Conservation (phyloP, 2,329 filamentous ascomycete genomes). For the Colletotrichum liaoningense region DNA sequence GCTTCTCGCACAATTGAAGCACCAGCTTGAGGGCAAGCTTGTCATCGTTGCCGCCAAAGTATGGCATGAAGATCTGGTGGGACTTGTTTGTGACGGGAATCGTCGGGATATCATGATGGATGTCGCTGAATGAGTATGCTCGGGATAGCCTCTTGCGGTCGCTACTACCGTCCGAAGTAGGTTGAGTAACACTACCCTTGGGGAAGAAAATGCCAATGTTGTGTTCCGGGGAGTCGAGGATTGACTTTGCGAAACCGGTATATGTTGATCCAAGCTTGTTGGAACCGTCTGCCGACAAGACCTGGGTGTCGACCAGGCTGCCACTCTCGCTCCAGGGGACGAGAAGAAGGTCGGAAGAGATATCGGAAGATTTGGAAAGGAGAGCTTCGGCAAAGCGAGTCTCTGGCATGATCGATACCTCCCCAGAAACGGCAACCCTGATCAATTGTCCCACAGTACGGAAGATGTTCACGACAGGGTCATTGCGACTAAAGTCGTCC, state of each 20-base stretch:
- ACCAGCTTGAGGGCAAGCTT: slow-evolving; percentile 82
- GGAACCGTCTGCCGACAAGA: slow-evolving; percentile 11
- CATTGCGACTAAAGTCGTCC: slow-evolving; percentile 77
- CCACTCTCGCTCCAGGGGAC: slow-evolving; percentile 93
- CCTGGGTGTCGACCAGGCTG: slow-evolving; percentile 59
- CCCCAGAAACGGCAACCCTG: slow-evolving; percentile 84
- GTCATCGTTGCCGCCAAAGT: slow-evolving; percentile 87
- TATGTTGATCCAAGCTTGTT: slow-evolving; percentile 64
- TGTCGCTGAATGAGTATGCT: slow-evolving; percentile 68
- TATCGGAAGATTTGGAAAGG: slow-evolving; percentile 74
- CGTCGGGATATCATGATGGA: slow-evolving; percentile 59
- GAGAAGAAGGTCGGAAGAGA: slow-evolving; percentile 79
- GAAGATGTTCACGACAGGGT: slow-evolving; percentile 93
- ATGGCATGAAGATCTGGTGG: slow-evolving; percentile 89
- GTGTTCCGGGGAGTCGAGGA: slow-evolving; percentile 72
- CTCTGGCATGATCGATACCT: slow-evolving; percentile 83
- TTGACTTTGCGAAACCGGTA: slow-evolving; percentile 76
- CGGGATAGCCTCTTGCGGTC: slow-evolving; percentile 57
- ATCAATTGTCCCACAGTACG: slow-evolving; percentile 87
- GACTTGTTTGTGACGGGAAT: slow-evolving; percentile 73
- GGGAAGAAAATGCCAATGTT: slow-evolving; percentile 86
- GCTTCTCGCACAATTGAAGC: slow-evolving; percentile 84
- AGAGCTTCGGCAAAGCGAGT: slow-evolving; percentile 84
- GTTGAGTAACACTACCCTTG: slow-evolving; percentile 64
- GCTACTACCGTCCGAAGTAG: slow-evolving; percentile 44